phyloP scores from a whole-genome alignment of 1,139 yeast species.

The Dujonia santamariae region DNA sequence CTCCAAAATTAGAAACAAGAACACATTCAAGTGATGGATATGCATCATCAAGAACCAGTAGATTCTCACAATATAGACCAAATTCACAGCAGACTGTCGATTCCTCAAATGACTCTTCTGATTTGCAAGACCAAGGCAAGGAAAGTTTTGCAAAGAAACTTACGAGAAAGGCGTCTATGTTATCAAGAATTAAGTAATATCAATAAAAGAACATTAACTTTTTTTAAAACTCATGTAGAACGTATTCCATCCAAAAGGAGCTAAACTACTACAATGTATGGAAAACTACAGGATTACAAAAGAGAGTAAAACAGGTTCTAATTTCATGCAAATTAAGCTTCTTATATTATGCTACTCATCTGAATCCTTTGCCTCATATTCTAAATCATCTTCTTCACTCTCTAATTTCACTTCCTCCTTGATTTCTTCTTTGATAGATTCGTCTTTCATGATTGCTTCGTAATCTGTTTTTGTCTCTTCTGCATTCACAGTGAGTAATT shows the following conservation, averaged over 20 bases:
- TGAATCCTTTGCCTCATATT: not conserved
- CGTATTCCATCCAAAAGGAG: too few relatives aligned
- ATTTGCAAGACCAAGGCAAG: slow-evolving; percentile 14
- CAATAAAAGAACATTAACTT: not conserved
- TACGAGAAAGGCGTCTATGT: slow-evolving; percentile 31
- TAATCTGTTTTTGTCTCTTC: too few relatives aligned
- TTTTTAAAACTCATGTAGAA: too few relatives aligned
- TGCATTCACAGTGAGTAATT: too few relatives aligned
- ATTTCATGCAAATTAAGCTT: too few relatives aligned
- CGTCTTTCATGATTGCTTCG: too few relatives aligned
- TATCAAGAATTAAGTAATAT: slow-evolving; percentile 10
- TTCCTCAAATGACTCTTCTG: slow-evolving; percentile 2
- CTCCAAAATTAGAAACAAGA: slow-evolving; percentile 8
- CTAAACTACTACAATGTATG: too few relatives aligned
- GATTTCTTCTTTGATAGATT: not conserved
- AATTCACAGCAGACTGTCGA: not conserved
- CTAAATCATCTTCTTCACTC: slow-evolving; percentile 10
- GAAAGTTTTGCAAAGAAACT: slow-evolving; percentile 29
- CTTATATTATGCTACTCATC: too few relatives aligned
- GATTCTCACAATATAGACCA: not conserved
- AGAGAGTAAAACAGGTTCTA: too few relatives aligned
- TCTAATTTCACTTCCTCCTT: slow-evolving; percentile 3
- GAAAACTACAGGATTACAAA: too few relatives aligned
- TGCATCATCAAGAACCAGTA: not conserved
- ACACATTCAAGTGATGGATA: slow-evolving; percentile 11